Percentiles rank a stretch among this genome's conserved stretches.
These are phyloP conservation scores for Cryptococcus sp. DNA, from an alignment of 1,284 basidiomycete genomes.

Conservation along the genomic window DNA sequence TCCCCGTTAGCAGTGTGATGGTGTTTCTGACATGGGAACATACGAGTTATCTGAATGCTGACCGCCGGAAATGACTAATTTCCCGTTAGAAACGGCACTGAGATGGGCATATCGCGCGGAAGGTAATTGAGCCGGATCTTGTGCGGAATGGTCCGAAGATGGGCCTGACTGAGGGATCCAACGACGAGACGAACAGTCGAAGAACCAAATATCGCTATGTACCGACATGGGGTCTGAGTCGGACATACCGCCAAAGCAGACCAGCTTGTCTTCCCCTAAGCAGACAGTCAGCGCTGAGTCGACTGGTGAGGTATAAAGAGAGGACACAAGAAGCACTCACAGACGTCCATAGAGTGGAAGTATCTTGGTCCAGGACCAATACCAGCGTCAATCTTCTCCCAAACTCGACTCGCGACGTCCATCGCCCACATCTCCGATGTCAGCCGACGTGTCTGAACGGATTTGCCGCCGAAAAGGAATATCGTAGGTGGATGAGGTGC, in stretches of 20 bases:
- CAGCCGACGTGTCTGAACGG: constrained; percentile 82
- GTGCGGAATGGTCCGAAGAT: constrained; percentile 14
- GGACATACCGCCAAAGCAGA: constrained; percentile 89
- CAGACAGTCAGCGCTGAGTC: constrained; percentile 2
- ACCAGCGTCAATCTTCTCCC: constrained; percentile 68
- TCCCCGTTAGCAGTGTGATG: constrained; percentile 52
- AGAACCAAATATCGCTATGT: constrained; percentile 80
- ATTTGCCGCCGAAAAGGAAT: constrained; percentile 70
- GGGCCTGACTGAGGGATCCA: constrained; percentile 62
- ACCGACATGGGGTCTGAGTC: constrained; percentile 65
- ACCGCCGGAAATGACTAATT: constrained; percentile 90
- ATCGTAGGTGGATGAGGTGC: constrained; percentile 38
- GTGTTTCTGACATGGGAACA: constrained; percentile 21
- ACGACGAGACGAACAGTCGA: constrained; percentile 66
- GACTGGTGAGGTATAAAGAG: background rate
- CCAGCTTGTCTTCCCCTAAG: constrained; percentile 78
- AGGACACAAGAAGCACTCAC: constrained; percentile 57
- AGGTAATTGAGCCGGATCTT: constrained; percentile 58
- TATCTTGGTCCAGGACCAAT: constrained; percentile 69
- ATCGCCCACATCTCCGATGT: constrained; percentile 84
- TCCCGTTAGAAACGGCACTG: constrained; percentile 75
- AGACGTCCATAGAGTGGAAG: constrained; percentile 87
- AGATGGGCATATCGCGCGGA: constrained; percentile 88
- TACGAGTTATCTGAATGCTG: constrained; percentile 65
- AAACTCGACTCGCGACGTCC: constrained; percentile 72